These are phyloP conservation scores for Proliferodiscus dingleyae DNA, from an alignment of 2,329 filamentous ascomycete genomes.

Conservation along the genomic window DNA sequence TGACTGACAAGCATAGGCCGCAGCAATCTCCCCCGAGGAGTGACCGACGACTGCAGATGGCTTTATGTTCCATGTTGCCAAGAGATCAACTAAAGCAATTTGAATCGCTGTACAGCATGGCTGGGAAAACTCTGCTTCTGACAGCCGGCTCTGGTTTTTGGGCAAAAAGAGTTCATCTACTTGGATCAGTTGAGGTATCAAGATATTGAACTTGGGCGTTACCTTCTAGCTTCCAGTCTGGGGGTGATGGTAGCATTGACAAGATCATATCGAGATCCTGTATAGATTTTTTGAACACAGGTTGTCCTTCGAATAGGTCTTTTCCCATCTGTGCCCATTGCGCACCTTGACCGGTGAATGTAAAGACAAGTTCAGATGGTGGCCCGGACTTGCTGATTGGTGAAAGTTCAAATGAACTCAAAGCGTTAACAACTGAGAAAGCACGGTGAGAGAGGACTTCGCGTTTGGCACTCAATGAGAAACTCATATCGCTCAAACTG, in stretches of 20 bases:
- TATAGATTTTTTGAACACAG: background rate
- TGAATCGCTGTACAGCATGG: constrained; percentile 23
- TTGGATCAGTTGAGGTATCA: constrained; percentile 8
- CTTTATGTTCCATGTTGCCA: background rate
- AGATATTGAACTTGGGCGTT: constrained; percentile 33
- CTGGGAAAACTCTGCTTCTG: constrained; percentile 6
- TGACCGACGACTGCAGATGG: constrained; percentile 26
- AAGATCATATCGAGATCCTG: background rate
- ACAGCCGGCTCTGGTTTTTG: constrained; percentile 1
- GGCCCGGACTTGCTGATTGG: background rate
- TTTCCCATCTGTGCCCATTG: constrained; percentile 10
- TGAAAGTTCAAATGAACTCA: background rate
- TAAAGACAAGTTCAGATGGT: constrained; percentile 1
- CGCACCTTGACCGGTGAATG: constrained; percentile 15
- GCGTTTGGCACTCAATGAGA: background rate
- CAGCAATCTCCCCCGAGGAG: constrained; percentile 39
- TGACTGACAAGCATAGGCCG: constrained; percentile 37
- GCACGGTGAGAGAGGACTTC: background rate
- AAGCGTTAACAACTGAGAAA: background rate
- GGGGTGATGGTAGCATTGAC: background rate
- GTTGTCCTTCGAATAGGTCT: constrained; percentile 5
- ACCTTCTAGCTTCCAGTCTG: background rate
- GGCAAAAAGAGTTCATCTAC: background rate
- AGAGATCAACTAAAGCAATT: constrained; percentile 38
- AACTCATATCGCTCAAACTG: background rate